phyloP scores from a whole-genome alignment of 495 filamentous ascomycete genomes.

The Aspergillus diversus region DNA sequence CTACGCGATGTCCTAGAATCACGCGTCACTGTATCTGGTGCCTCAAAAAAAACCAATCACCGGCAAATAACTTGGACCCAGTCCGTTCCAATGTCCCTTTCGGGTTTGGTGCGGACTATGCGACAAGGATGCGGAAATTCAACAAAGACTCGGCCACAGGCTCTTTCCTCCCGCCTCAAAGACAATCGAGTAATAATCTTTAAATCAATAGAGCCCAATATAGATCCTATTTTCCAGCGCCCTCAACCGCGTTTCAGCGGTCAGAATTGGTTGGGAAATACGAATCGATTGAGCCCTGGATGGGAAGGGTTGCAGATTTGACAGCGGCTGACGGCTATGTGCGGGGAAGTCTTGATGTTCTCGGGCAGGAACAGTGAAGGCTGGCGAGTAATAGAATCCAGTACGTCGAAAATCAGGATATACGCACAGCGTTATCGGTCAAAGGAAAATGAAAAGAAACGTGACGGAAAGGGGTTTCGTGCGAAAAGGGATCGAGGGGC shows the following conservation, averaged over 20 bases:
- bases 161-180: too few species aligned
- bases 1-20: too few species aligned
- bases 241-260: slow-evolving; percentile 18
- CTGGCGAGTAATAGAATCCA: not conserved
- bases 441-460: not conserved
- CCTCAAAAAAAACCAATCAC: too few species aligned
- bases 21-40: too few species aligned
- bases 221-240: not conserved
- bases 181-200: too few species aligned
- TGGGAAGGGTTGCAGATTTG: not conserved
- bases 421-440: not conserved
- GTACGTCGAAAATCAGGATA: not conserved
- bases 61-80: not conserved
- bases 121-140: not conserved
- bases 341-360: slow-evolving; percentile 18
- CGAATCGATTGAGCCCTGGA: slow-evolving; percentile 1
- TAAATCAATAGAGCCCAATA: not conserved
- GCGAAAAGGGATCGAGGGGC: not conserved
- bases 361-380: not conserved
- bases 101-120: slow-evolving; percentile 14
- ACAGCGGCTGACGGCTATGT: slow-evolving; percentile 11
- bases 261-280: slow-evolving; percentile 2
- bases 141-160: not conserved
- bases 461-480: not conserved
- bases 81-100: slow-evolving; percentile 18